Conservation (phyloP, 495 filamentous ascomycete species). For the Penicillium crystallinum region DNA sequence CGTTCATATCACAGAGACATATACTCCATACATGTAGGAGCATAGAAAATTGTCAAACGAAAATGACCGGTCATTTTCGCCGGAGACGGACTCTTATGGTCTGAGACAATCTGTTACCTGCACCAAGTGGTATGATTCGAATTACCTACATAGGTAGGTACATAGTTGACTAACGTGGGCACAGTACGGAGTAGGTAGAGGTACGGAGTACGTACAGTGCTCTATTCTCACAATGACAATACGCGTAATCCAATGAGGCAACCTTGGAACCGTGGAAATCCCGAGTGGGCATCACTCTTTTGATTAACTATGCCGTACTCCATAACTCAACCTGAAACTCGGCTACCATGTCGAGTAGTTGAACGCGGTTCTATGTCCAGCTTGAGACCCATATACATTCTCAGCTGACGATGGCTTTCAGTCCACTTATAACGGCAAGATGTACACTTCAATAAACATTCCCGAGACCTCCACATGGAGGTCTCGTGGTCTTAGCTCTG, state of each 20-base stretch:
- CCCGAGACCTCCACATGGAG: constrained; percentile 19
- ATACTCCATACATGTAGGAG: too few species aligned
- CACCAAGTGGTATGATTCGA: too few species aligned
- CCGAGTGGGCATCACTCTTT: background rate
- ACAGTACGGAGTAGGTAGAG: background rate
- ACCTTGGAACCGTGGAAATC: background rate
- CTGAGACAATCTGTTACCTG: too few species aligned
- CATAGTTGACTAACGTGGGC: background rate
- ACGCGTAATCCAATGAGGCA: background rate
- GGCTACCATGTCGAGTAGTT: background rate
- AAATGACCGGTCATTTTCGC: too few species aligned
- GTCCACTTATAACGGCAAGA: too few species aligned
- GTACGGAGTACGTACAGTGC: too few species aligned
- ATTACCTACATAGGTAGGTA: background rate
- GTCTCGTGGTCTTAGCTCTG: constrained; percentile 22
- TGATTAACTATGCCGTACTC: background rate
- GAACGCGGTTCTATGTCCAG: background rate
- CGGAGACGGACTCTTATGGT: too few species aligned
- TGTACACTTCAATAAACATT: too few species aligned
- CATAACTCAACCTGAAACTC: background rate
- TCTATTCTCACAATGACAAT: background rate
- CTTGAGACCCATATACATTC: background rate
- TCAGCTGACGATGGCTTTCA: too few species aligned
- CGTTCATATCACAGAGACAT: too few species aligned
- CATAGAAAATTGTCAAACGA: too few species aligned